phyloP scores from a whole-genome alignment of 495 filamentous ascomycete species.

The Talaromyces stipitatus region DNA sequence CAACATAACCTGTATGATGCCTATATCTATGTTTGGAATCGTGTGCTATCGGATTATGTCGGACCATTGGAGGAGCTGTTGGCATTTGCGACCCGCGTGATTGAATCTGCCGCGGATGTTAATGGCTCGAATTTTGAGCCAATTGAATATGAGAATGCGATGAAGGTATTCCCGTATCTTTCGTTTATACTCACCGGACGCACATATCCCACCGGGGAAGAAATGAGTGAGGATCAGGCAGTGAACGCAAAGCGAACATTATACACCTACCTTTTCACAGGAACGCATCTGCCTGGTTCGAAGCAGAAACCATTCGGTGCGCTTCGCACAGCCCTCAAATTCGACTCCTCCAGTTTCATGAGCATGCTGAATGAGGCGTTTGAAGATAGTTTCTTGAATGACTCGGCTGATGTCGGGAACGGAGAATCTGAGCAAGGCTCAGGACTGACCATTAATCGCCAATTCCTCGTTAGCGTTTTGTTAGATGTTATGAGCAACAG shows the following conservation, averaged over 20 bases:
- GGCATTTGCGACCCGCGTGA: constrained; percentile 13
- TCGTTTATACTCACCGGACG: constrained; percentile 89
- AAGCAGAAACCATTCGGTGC: constrained; percentile 76
- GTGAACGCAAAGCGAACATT: constrained; percentile 72
- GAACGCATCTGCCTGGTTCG: constrained; percentile 14
- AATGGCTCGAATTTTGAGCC: constrained; percentile 28
- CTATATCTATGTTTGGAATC: constrained; percentile 94
- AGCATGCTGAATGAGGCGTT: constrained; percentile 97
- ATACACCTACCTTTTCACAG: constrained; percentile 90
- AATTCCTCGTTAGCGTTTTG: constrained; percentile 83
- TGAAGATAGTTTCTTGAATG: constrained; percentile 88
- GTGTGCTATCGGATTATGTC: constrained; percentile 79
- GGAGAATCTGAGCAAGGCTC: constrained; percentile 37
- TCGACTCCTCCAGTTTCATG: constrained; percentile 84
- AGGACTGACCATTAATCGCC: constrained; percentile 60
- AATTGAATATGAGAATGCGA: constrained; percentile 51
- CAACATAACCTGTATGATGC: constrained; percentile 89
- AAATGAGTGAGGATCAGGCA: constrained; percentile 59
- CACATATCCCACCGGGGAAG: constrained; percentile 78
- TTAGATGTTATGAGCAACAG: constrained; percentile 75
- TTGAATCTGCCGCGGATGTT: constrained; percentile 16
- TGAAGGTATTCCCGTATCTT: constrained; percentile 92
- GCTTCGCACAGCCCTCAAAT: constrained; percentile 74
- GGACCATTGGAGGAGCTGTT: constrained; percentile 81
- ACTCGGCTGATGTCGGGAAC: constrained; percentile 47